Conservation (phyloP, 768 basidiomycete genomes). For the Daedaleopsis nitida region DNA sequence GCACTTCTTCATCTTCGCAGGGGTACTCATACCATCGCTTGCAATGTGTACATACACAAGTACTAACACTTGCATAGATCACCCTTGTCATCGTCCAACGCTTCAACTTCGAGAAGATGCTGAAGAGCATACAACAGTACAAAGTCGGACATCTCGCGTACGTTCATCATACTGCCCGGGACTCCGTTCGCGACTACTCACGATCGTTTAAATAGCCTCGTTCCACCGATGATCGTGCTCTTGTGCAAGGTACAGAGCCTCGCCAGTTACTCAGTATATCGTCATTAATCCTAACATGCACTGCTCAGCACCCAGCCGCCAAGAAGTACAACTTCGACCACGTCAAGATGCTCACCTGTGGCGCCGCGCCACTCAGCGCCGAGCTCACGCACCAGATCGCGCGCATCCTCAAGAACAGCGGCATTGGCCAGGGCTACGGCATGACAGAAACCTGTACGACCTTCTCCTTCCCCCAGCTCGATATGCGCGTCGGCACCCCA, state of each 20-base stretch:
- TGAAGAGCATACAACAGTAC: conserved; percentile 60
- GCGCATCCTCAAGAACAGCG: conserved; percentile 26
- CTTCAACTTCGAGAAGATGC: conserved; percentile 63
- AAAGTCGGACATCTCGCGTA: conserved; percentile 53
- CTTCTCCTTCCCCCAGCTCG: conserved; percentile 47
- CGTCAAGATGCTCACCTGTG: conserved; percentile 52
- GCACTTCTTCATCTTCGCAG: conserved; percentile 57
- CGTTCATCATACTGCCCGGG: not conserved
- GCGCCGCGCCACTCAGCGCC: conserved; percentile 60
- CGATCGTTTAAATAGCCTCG: conserved; percentile 43
- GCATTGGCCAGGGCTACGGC: conserved; percentile 33
- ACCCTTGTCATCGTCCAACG: conserved; percentile 61
- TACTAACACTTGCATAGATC: conserved; percentile 33
- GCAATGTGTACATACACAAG: not conserved
- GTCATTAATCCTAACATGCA: not conserved
- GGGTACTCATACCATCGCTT: conserved; percentile 39
- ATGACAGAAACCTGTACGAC: conserved; percentile 66
- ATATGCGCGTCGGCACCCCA: conserved; percentile 46
- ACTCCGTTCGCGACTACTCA: not conserved
- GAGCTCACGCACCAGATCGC: conserved; percentile 44
- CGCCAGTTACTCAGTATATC: not conserved
- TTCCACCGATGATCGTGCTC: conserved; percentile 58
- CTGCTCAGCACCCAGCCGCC: conserved; percentile 48
- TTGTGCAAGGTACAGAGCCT: conserved; percentile 39
- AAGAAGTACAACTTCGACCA: conserved; percentile 50